Percentiles rank a stretch among this genome's conserved stretches.
Evolutionary conservation across 805 yeast species (phyloP).

Genomic region (Kodamaea laetipori): DNA sequence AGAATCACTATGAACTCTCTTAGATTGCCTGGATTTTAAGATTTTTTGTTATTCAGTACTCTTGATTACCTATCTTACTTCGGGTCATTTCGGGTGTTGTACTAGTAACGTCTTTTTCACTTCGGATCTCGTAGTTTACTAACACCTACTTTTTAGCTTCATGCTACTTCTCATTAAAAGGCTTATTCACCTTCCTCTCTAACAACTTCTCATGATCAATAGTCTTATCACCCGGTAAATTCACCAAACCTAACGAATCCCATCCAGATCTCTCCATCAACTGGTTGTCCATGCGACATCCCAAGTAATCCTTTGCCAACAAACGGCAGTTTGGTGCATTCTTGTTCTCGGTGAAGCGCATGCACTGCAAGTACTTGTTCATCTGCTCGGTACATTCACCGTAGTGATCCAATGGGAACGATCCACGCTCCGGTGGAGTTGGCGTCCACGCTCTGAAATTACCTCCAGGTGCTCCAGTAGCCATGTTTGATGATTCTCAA

Average conservation of each 20-base stretch:
- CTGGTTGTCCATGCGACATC: conserved; percentile 84
- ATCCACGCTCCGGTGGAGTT: conserved; percentile 94
- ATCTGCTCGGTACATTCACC: conserved; percentile 80
- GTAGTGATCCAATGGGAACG: conserved; percentile 89
- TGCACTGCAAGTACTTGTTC: conserved; percentile 74
- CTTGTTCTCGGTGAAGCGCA: conserved; percentile 73
- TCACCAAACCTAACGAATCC: conserved; percentile 46
- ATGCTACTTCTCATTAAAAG: neutral
- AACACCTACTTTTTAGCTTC: neutral
- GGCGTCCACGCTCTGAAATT: conserved; percentile 55
- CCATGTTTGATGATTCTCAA: conserved; percentile 30
- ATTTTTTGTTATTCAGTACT: too few relatives aligned
- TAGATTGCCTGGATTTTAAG: too few relatives aligned
- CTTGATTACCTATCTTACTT: too few relatives aligned
- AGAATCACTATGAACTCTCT: too few relatives aligned
- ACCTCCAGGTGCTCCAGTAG: conserved; percentile 39
- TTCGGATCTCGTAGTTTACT: too few relatives aligned
- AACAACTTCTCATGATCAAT: conserved; percentile 7
- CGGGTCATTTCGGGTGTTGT: too few relatives aligned
- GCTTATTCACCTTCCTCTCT: conserved; percentile 10
- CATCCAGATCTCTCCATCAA: conserved; percentile 45
- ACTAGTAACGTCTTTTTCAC: too few relatives aligned
- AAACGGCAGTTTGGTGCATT: conserved; percentile 91
- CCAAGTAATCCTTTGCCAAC: conserved; percentile 77
- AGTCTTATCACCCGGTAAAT: conserved; percentile 39